A percentile compares a stretch with the other conserved stretches of the same genome.
phyloP scores from a whole-genome alignment of 306 rosid genomes.

The Quercus parvula region DNA sequence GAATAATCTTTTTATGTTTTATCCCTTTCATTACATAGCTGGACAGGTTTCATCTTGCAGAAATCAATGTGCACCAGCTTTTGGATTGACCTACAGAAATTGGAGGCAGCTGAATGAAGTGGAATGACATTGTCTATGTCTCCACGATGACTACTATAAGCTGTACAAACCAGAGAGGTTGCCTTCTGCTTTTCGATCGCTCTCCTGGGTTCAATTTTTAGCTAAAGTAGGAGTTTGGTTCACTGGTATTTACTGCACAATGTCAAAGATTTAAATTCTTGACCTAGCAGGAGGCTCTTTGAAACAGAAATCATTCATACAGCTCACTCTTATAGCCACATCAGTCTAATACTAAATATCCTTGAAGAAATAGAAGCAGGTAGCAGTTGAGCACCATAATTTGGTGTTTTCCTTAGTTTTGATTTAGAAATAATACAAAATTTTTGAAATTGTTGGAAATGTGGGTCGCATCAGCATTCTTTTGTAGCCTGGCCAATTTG shows the following conservation, averaged over 20 bases:
- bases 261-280: conserved; percentile 12
- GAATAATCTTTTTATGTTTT: background rate
- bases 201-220: conserved; percentile 8
- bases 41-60: conserved; percentile 28
- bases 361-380: background rate
- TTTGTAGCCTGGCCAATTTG: background rate
- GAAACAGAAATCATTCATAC: conserved; percentile 7
- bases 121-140: background rate
- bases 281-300: conserved; percentile 2
- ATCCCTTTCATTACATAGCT: conserved; percentile 13
- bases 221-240: conserved; percentile 13
- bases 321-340: background rate
- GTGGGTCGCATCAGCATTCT: background rate
- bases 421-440: background rate
- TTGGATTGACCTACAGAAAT: conserved; percentile 9
- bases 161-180: background rate
- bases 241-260: conserved; percentile 7
- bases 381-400: background rate
- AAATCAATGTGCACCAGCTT: conserved; percentile 22
- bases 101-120: conserved; percentile 10
- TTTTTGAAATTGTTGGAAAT: background rate
- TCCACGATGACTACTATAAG: conserved; percentile 2
- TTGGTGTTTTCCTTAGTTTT: background rate
- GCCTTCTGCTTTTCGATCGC: conserved; percentile 11
- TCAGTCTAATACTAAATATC: background rate